Evolutionary conservation across 306 rosid species (phyloP).

Genomic region (Arachis hypogaea): DNA sequence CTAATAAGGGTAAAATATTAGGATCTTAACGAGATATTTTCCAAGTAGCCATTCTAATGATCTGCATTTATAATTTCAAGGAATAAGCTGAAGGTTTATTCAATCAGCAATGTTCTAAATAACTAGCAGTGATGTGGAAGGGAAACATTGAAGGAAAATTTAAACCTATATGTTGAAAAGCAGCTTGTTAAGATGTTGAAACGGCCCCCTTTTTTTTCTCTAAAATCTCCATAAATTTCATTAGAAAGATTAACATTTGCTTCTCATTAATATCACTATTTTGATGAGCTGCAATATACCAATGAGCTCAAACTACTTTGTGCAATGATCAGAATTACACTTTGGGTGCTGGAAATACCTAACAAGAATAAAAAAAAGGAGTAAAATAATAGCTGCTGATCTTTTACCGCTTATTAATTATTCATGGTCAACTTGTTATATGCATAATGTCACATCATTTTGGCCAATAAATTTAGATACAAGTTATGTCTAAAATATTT

Average conservation of each 20-base stretch:
- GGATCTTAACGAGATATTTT: no score
- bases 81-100: no score
- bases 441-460: no score
- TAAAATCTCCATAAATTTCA: not conserved
- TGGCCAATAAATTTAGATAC: no score
- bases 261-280: not conserved
- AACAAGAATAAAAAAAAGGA: not conserved
- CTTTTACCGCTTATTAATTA: not conserved
- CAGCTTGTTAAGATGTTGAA: constrained; percentile 21
- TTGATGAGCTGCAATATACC: not conserved
- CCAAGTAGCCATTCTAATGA: no score
- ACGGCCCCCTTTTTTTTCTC: not conserved
- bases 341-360: not conserved
- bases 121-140: constrained; percentile 13
- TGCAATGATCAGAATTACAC: not conserved
- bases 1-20: not conserved
- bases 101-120: no score
- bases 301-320: not conserved
- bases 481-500: not conserved
- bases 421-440: no score
- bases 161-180: constrained; percentile 27
- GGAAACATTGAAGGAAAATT: not conserved
- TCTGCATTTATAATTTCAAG: no score
- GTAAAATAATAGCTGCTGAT: constrained; percentile 21
- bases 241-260: constrained; percentile 11